Base-by-base conservation (phyloP, 192 early-diverging fungal genomes). In the Gamsiella multidivaricata region DNA sequence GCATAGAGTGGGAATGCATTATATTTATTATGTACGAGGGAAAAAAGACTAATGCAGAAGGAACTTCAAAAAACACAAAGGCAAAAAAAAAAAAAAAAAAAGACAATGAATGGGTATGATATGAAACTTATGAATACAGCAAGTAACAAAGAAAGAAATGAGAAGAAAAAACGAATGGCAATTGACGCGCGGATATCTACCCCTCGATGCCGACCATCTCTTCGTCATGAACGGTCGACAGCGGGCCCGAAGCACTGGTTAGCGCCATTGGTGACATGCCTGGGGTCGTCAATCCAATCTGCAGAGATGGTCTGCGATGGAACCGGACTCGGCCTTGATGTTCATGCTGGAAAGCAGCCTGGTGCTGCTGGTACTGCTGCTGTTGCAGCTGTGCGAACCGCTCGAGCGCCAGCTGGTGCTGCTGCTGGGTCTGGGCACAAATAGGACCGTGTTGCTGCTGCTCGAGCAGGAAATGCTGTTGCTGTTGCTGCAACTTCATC, bases 401-500 rank as follows among this genome's bases (percentile, higher is more conserved):
- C n/a, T n/a, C n/a, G n/a, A n/a, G n/a, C n/a, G n/a, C n/a, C n/a
- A n/a, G n/a, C n/a, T n/a, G n/a, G n/a, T n/a, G n/a, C n/a, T n/a
- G n/a, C n/a, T n/a, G n/a, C n/a, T n/a, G n/a, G n/a, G n/a, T n/a
- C n/a, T n/a, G n/a, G n/a, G n/a, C n/a, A n/a, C n/a, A n/a, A n/a
- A n/a, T n/a, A n/a, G n/a, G n/a, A n/a, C n/a, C n/a, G n/a, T n/a
- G n/a, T n/a, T n/a, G n/a, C n/a, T n/a, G n/a, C n/a, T n/a, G n/a
- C n/a, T n/a, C n/a, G n/a, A n/a, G n/a, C n/a, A n/a, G n/a, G n/a
- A n/a, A n/a, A n/a, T n/a, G n/a, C 10, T 57, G 54, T 26, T 37
- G 51, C 41, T 59, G 56, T 26, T 70, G 68, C 20, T 63, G 69
- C 11, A 49, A 39, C 10, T 71, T 39, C 8, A 56, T 26, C 42